phyloP scores from a whole-genome alignment of 192 early-diverging fungal species.

The Obelidium mucronatum region DNA sequence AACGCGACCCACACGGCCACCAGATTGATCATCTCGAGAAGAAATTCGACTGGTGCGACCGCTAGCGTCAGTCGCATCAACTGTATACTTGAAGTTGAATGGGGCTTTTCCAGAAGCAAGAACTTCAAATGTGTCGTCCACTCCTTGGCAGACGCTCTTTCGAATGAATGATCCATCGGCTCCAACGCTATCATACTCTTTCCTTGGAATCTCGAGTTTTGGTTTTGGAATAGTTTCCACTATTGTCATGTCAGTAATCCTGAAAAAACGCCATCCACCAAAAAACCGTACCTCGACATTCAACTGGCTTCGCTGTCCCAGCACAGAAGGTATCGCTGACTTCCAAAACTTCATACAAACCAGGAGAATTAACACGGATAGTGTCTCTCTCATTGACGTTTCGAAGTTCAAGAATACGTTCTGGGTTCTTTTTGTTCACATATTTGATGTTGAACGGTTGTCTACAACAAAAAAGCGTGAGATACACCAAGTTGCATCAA shows the following conservation, averaged over 20 bases:
- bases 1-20: slow-evolving; percentile 33
- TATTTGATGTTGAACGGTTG: slow-evolving; percentile 41
- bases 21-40: slow-evolving; percentile 31
- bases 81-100: not conserved
- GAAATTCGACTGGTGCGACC: not conserved
- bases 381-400: slow-evolving; percentile 27
- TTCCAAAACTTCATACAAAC: slow-evolving; percentile 42
- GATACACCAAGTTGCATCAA: not conserved
- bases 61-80: not conserved
- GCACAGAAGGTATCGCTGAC: slow-evolving; percentile 49
- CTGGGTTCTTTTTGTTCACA: slow-evolving; percentile 14
- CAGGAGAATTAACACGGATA: slow-evolving; percentile 36
- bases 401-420: slow-evolving; percentile 12
- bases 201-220: slow-evolving; percentile 36
- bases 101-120: slow-evolving; percentile 42
- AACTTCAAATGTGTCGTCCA: slow-evolving; percentile 40
- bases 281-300: slow-evolving; percentile 39
- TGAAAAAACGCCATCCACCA: not conserved
- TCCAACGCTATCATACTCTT: slow-evolving; percentile 36
- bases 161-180: slow-evolving; percentile 1
- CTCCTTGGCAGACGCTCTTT: slow-evolving; percentile 39
- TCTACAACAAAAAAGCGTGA: not conserved
- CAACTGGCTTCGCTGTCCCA: slow-evolving; percentile 28
- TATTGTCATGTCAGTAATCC: not conserved
- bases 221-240: slow-evolving; percentile 47